phyloP scores from a whole-genome alignment of 805 yeast species.

The Candida xiaguanensis region DNA sequence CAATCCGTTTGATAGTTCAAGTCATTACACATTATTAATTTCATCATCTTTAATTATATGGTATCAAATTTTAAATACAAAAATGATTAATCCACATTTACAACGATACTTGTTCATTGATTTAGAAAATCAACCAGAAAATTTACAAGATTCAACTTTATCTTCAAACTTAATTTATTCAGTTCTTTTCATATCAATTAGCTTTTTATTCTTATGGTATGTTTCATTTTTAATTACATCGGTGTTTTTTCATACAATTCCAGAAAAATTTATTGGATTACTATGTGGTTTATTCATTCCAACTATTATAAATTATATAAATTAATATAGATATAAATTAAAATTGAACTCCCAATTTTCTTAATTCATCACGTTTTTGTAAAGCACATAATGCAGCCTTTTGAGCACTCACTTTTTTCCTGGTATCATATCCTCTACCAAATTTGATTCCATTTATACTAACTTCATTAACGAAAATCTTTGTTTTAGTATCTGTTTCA shows the following conservation, averaged over 20 bases:
- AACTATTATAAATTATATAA: slow-evolving; percentile 8
- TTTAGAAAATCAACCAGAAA: not conserved
- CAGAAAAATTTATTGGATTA: slow-evolving; percentile 45
- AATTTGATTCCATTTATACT: slow-evolving; percentile 16
- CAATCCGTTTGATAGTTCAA: slow-evolving; percentile 52
- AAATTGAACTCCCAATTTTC: slow-evolving; percentile 3
- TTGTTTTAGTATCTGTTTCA: slow-evolving; percentile 19
- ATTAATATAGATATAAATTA: not conserved
- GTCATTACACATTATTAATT: slow-evolving; percentile 46
- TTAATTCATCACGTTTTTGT: slow-evolving; percentile 12
- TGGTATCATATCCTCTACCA: slow-evolving; percentile 28
- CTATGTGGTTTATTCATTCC: slow-evolving; percentile 35
- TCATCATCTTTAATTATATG: slow-evolving; percentile 39
- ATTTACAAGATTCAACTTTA: not conserved
- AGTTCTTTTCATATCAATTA: not conserved
- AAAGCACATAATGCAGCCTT: slow-evolving; percentile 35
- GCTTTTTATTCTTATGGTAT: slow-evolving; percentile 32
- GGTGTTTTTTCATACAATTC: slow-evolving; percentile 46
- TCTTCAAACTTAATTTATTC: not conserved
- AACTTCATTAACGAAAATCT: slow-evolving; percentile 18
- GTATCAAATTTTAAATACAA: slow-evolving; percentile 3
- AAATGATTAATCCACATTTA: slow-evolving; percentile 2
- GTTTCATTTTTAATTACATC: slow-evolving; percentile 41
- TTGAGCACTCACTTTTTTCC: slow-evolving; percentile 36
- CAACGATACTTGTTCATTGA: slow-evolving; percentile 1